Evolutionary conservation across 345 rosid species (phyloP).

Genomic region (Aethionema arabicum): DNA sequence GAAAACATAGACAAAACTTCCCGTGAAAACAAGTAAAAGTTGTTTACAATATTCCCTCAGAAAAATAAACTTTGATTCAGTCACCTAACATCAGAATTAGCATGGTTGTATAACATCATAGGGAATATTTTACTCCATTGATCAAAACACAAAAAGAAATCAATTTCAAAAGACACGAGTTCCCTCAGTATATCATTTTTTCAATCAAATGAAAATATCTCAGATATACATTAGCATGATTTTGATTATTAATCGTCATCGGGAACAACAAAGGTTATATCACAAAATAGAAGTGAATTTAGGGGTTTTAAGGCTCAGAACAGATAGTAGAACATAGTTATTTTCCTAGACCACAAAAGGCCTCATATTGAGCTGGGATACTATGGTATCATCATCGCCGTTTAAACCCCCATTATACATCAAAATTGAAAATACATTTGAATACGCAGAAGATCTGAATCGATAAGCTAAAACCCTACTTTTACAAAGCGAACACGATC

Average conservation of each 20-base stretch:
- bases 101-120: constrained; percentile 53
- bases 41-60: constrained; percentile 42
- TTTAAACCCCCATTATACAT: constrained; percentile 1
- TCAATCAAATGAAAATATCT: constrained; percentile 15
- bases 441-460: no score
- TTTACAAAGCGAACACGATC: background rate
- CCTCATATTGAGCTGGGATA: constrained; percentile 69
- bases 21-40: background rate
- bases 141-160: background rate
- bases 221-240: constrained; percentile 43
- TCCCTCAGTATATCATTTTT: constrained; percentile 36
- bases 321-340: constrained; percentile 39
- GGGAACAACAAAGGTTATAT: constrained; percentile 11
- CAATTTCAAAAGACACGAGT: background rate
- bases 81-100: constrained; percentile 55
- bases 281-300: background rate
- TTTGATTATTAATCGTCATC: constrained; percentile 29
- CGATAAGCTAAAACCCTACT: background rate
- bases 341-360: constrained; percentile 44
- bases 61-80: constrained; percentile 16
- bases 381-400: constrained; percentile 46
- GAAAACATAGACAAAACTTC: background rate
- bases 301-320: constrained; percentile 38
- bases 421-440: background rate
- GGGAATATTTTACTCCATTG: constrained; percentile 34